Conservation (phyloP, 305 asterid genomes). For the Fraxinus floribunda region DNA sequence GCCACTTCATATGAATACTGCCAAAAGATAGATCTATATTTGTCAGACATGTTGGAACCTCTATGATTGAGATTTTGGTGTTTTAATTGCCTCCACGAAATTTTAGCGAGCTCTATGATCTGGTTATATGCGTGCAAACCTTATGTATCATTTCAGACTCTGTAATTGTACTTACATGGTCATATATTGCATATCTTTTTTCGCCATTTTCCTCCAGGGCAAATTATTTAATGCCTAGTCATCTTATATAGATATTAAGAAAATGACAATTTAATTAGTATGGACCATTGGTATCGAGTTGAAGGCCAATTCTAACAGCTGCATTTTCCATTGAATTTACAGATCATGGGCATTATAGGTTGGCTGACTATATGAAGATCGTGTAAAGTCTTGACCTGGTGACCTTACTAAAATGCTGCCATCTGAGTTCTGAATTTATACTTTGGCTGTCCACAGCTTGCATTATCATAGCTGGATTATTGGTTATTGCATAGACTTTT, state of each 20-base stretch:
- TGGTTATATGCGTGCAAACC: neutral
- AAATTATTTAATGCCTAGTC: neutral
- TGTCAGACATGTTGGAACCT: neutral
- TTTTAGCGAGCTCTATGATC: neutral
- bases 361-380: neutral
- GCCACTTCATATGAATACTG: neutral
- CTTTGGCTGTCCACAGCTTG: slow-evolving; percentile 5
- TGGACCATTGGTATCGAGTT: neutral
- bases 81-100: neutral
- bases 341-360: neutral
- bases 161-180: neutral
- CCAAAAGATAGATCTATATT: neutral
- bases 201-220: neutral
- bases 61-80: neutral
- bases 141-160: neutral
- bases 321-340: neutral
- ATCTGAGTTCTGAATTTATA: neutral
- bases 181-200: neutral
- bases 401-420: neutral
- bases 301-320: neutral
- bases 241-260: neutral
- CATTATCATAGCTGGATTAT: neutral
- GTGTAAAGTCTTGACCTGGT: neutral
- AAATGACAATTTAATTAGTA: neutral
- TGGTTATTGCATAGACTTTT: neutral